Evolutionary conservation across 225 moss, liverwort and hornwort genomes (phyloP), one percentile per base, ranked within the genome.

Genomic region (Straminergon stramineum): DNA sequence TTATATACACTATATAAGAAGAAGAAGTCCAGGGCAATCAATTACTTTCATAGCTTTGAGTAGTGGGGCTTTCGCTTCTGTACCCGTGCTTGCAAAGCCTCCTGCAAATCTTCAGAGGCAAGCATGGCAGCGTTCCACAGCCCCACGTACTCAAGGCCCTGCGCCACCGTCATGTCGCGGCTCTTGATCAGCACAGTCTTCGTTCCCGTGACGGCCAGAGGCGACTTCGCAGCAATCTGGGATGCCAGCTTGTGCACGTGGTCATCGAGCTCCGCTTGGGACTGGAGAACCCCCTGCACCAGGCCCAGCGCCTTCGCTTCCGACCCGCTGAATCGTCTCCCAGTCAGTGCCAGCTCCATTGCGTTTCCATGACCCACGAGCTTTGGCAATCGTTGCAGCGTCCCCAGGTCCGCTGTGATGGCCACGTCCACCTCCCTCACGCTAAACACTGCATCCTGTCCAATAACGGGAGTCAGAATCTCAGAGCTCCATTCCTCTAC

Each of bases 301-400:
- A 99, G 94, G 41, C 97, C 96, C 43, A 99, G 87, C 67, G 90
- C 67, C 71, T 87, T 91, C 16, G 99, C 99, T 85, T 99, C 97
- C 58, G 92, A 84, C 55, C 97, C 99, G 84, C 89, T 93, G 86
- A 97, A 97, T 57, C 74, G 84, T 51, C 96, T 92, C 30, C 96
- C 99, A 51, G 97, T 97, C n/a, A 99, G 93, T 58, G 99, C 99
- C 70, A 99, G 89, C 84, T 99, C 99, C 96, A 99, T 96, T 68
- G 99, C 93, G 23, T 89, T 91, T 27, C 95, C 91, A 82, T 96
- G 92, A 8, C 99, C 99, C 26, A 99, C 90, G 12, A 97, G 93
- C 60, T 79, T 89, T 9, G 99, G 99, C 41, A 99, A 91, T 20
- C 99, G 96, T 85, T 99, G 99, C 10, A 99, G 93, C 56, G 96